Conservation (phyloP, 2,329 filamentous ascomycete species). For the Phaeosphaeriaceae sp. region DNA sequence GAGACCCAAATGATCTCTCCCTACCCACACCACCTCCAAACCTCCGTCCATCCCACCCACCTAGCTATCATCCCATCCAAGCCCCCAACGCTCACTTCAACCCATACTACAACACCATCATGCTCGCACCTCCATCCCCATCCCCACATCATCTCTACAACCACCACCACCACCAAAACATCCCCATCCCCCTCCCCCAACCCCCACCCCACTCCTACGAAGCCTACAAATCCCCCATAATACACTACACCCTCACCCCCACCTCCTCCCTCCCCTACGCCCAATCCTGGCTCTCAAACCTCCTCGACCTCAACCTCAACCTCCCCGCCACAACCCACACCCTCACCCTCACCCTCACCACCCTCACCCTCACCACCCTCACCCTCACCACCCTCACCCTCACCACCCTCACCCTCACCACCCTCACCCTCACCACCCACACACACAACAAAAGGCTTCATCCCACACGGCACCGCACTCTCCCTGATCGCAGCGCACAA, state of each 20-base stretch:
- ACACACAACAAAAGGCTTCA: constrained; percentile 33
- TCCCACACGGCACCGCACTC: constrained; percentile 18
- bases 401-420: background rate
- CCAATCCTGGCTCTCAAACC: constrained; percentile 14
- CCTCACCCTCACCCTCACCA: constrained; percentile 8
- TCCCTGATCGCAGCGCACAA: constrained; percentile 39
- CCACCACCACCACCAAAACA: background rate
- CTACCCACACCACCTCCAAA: background rate
- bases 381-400: constrained; percentile 7
- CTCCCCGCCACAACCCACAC: constrained; percentile 8
- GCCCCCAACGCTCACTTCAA: too few species aligned
- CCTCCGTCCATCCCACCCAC: background rate
- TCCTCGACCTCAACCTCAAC: background rate
- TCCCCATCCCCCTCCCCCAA: background rate
- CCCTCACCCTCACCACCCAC: constrained; percentile 21
- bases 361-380: constrained; percentile 10
- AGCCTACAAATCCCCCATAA: constrained; percentile 32
- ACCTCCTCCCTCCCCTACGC: constrained; percentile 9
- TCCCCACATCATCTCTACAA: background rate
- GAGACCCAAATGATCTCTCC: too few species aligned
- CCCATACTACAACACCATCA: too few species aligned
- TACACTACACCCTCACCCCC: constrained; percentile 24
- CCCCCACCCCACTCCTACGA: constrained; percentile 17
- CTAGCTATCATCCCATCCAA: background rate
- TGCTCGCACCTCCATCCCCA: too few species aligned